These are phyloP conservation scores for Phytomonas sp. DNA, from an alignment of 208 protist genomes.

Conservation along the genomic window DNA sequence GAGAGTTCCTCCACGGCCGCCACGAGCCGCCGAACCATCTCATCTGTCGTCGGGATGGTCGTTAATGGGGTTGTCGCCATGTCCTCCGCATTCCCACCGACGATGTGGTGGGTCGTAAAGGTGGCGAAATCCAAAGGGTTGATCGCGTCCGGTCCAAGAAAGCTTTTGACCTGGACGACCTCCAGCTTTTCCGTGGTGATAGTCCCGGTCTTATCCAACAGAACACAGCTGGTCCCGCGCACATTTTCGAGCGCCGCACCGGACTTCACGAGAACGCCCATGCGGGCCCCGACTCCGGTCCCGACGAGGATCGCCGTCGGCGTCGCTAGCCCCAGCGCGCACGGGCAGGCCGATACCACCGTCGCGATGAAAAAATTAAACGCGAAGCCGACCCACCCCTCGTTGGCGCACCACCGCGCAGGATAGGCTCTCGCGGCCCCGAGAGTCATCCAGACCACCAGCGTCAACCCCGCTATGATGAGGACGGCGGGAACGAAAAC, in stretches of 20 bases:
- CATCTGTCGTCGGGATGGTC: slow-evolving; percentile 8
- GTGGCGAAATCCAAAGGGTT: no score
- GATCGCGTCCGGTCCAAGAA: slow-evolving; percentile 6
- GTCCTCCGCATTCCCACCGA: no score
- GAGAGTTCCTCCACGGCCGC: slow-evolving; percentile 51
- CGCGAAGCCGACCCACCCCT: slow-evolving; percentile 61
- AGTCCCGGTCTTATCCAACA: slow-evolving; percentile 98
- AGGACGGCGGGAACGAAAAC: slow-evolving; percentile 94
- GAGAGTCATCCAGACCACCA: slow-evolving; percentile 87
- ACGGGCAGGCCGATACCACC: slow-evolving; percentile 96
- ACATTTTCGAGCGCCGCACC: slow-evolving; percentile 84
- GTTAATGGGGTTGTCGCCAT: no score
- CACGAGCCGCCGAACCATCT: slow-evolving; percentile 22
- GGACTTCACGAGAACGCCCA: slow-evolving; percentile 93
- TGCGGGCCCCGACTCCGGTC: slow-evolving; percentile 88
- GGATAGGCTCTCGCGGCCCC: slow-evolving; percentile 56
- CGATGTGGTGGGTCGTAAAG: no score
- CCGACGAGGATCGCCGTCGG: slow-evolving; percentile 97
- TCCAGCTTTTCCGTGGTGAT: slow-evolving; percentile 89
- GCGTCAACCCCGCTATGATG: slow-evolving; percentile 73
- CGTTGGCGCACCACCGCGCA: slow-evolving; percentile 33
- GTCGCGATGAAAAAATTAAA: slow-evolving; percentile 93
- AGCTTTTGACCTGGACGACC: slow-evolving; percentile 34
- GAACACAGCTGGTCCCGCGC: slow-evolving; percentile 60
- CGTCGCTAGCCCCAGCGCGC: slow-evolving; percentile 93